Conservation (phyloP, 257 asterid species). For the Solanum medicagineum region DNA sequence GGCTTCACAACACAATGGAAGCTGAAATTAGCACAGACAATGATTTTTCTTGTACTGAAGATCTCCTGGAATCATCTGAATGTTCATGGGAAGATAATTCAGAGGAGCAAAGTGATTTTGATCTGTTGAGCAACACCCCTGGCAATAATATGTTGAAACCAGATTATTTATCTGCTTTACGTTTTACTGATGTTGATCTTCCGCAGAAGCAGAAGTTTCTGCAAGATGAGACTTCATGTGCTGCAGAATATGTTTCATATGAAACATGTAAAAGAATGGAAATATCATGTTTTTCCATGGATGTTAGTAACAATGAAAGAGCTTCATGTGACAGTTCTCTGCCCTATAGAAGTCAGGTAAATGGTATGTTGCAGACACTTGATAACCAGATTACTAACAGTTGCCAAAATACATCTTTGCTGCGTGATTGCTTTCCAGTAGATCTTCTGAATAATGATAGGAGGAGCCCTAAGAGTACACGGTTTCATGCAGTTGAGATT, state of each 20-base stretch:
- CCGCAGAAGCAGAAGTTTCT: conserved; percentile 14
- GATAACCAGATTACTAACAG: conserved; percentile 16
- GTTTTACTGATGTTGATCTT: conserved; percentile 22
- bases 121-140: conserved; percentile 11
- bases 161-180: conserved; percentile 58
- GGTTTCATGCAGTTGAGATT: conserved; percentile 24
- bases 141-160: conserved; percentile 15
- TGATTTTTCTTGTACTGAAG: conserved; percentile 43
- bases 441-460: conserved; percentile 4
- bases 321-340: not conserved
- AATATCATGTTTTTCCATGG: conserved; percentile 7
- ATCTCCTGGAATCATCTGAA: conserved; percentile 51
- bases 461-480: conserved; percentile 13
- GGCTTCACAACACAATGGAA: conserved; percentile 22
- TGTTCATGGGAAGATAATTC: conserved; percentile 45
- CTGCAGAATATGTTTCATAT: conserved; percentile 11
- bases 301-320: conserved; percentile 11
- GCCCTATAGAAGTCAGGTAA: conserved; percentile 9
- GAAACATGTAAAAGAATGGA: conserved; percentile 11
- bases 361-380: conserved; percentile 5
- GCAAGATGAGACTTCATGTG: conserved; percentile 20
- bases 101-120: conserved; percentile 46
- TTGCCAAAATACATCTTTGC: conserved; percentile 13
- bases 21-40: conserved; percentile 35
- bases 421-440: conserved; percentile 3